Conservation (phyloP, 2,329 filamentous ascomycete species). For the Sclerotinia minor region DNA sequence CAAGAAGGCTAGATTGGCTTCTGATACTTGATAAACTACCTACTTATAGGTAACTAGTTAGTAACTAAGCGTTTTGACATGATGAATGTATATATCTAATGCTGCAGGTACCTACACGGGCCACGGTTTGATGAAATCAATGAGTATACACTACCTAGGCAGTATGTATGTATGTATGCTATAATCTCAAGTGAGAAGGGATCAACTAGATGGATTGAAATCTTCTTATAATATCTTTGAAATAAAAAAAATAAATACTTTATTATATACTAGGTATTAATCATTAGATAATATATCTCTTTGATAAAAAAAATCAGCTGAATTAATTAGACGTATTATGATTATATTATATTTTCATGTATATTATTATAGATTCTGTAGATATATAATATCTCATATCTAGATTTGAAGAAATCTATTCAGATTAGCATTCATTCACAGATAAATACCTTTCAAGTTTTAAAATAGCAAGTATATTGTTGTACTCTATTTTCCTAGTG, state of each 20-base stretch:
- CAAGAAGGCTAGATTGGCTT: neutral
- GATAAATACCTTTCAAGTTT: neutral
- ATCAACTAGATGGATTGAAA: no score
- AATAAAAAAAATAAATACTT: no score
- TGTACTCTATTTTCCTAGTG: neutral
- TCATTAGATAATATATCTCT: no score
- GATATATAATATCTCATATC: no score
- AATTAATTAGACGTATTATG: no score
- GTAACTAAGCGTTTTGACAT: neutral
- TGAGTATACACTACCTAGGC: neutral
- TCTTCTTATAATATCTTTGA: no score
- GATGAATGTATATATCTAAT: neutral
- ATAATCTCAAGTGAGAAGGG: neutral
- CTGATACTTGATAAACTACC: neutral
- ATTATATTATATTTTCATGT: neutral
- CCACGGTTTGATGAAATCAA: neutral
- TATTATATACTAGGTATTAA: no score
- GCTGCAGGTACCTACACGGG: neutral
- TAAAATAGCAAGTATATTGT: neutral
- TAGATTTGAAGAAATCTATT: no score
- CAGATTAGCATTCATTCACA: neutral
- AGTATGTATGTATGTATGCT: neutral
- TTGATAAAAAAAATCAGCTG: no score
- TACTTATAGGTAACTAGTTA: no score
- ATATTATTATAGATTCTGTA: no score